Conservation (phyloP, 495 filamentous ascomycete species). For the Tuber brumale region DNA sequence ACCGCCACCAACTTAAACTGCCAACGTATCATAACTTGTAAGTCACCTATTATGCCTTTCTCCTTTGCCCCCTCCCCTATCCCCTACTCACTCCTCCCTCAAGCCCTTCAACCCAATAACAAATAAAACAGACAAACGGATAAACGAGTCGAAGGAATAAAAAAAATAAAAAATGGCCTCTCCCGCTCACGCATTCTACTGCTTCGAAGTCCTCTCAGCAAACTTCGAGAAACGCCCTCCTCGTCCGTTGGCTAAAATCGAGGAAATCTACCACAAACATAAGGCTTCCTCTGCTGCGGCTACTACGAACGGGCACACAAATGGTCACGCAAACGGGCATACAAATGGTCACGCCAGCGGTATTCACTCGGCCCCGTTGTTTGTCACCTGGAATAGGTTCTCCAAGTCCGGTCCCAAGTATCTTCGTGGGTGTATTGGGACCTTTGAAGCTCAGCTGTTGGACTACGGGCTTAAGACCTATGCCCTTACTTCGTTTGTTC, state of each 20-base stretch:
- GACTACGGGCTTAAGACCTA: constrained; percentile 67
- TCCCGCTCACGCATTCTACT: constrained; percentile 75
- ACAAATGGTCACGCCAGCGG: constrained; percentile 8
- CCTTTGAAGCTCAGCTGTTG: constrained; percentile 75
- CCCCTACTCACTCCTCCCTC: constrained; percentile 10
- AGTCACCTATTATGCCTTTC: background rate
- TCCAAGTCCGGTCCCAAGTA: constrained; percentile 53
- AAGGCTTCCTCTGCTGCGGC: constrained; percentile 10
- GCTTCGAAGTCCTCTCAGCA: constrained; percentile 75
- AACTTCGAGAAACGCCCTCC: constrained; percentile 56
- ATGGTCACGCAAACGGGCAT: constrained; percentile 7
- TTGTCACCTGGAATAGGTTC: constrained; percentile 90
- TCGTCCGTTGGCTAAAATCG: constrained; percentile 57
- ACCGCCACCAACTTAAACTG: background rate
- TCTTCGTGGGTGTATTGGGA: constrained; percentile 93
- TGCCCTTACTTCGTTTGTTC: constrained; percentile 70
- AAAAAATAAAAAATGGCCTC: constrained; percentile 65
- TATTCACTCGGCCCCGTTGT: constrained; percentile 57
- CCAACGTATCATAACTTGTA: background rate
- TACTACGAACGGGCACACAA: constrained; percentile 3
- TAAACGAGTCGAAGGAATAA: constrained; percentile 42
- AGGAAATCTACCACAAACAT: constrained; percentile 55
- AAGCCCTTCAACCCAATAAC: background rate
- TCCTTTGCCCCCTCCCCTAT: background rate
- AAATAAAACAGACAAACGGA: background rate